These are phyloP conservation scores for Stereocaulon alpinum DNA, from an alignment of 495 filamentous ascomycete genomes.

Conservation along the genomic window DNA sequence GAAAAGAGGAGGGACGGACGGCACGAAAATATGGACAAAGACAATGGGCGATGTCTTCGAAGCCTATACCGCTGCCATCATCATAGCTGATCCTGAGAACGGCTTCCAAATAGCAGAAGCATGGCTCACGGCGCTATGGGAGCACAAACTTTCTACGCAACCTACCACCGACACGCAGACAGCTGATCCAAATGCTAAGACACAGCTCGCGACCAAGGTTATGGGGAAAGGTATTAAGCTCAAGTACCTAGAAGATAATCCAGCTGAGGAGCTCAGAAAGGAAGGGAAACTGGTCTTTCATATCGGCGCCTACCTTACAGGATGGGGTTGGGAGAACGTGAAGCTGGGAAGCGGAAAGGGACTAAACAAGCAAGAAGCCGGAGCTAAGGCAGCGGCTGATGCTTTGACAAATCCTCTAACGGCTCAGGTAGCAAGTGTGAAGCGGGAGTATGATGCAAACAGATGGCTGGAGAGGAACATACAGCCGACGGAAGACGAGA, in stretches of 20 bases:
- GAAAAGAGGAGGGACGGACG: conserved; percentile 19
- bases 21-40: conserved; percentile 41
- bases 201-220: conserved; percentile 45
- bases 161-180: conserved; percentile 24
- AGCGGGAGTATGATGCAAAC: conserved; percentile 29
- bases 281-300: conserved; percentile 51
- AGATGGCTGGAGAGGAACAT: conserved; percentile 7
- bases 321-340: conserved; percentile 57
- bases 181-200: conserved; percentile 33
- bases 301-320: conserved; percentile 62
- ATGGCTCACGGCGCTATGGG: conserved; percentile 68
- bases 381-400: conserved; percentile 54
- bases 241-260: conserved; percentile 50
- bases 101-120: conserved; percentile 49
- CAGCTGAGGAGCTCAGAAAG: conserved; percentile 40
- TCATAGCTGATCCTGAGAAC: conserved; percentile 49
- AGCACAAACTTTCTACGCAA: conserved; percentile 26
- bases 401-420: conserved; percentile 56
- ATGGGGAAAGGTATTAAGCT: conserved; percentile 51
- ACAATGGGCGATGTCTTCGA: conserved; percentile 78
- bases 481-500: not conserved
- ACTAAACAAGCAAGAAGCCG: conserved; percentile 62
- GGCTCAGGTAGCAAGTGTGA: conserved; percentile 42
- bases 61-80: conserved; percentile 70
- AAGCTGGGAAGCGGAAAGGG: conserved; percentile 59